Evolutionary conservation across 1,139 yeast species (phyloP), one percentile per base, ranked within the genome.

Genomic region (Geotrichum cucujoidarum): DNA sequence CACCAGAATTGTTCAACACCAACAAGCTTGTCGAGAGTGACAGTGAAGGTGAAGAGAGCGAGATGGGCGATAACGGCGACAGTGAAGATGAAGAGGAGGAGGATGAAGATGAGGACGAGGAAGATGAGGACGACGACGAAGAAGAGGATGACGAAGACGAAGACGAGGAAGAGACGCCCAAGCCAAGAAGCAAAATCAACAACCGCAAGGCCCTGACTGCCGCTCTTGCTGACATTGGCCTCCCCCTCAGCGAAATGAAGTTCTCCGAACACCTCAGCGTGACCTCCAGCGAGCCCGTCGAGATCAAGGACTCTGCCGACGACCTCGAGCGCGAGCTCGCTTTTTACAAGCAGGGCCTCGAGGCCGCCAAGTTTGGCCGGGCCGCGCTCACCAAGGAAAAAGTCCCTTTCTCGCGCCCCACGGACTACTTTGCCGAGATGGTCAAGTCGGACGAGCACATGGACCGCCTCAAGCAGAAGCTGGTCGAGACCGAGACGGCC

Each of bases 381-480:
- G 70, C 75, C 45, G 76, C 77, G 43, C 74, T 90, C 45, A 61
- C 72, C 44, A 79, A 78, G 64, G 74, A 82, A 58, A 82, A 83
- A 62, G 81, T 89, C 21, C 92, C 97, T 51, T 92, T 92, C 66
- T 76, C 95, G 34, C 80, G 99, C 67, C 99, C 99, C 25, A 72
- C 80, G 60, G 99, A 92, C 66, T 92, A 87, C 67, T 92, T 92
- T 70, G 99, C 99, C 10, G 99, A 92, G 69, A 92, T 92, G 99
- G 87, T 89, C 55, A 92, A 92, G 73, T 83, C 90, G 53, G 99
- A 92, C 67, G 97, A 89, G 66, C 99, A 92, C 68, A 92, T 92
- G 99, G 97, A 89, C 63, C 87, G 81, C 69, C 76, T 92, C 61
- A 89, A 88, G 75, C 73, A 74, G 63, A 88, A 87, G 68, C 75